A percentile compares a stretch with the other conserved stretches of the same genome.
These are phyloP conservation scores for Leishmania major DNA, from an alignment of 208 protist species.

Conservation along the genomic window DNA sequence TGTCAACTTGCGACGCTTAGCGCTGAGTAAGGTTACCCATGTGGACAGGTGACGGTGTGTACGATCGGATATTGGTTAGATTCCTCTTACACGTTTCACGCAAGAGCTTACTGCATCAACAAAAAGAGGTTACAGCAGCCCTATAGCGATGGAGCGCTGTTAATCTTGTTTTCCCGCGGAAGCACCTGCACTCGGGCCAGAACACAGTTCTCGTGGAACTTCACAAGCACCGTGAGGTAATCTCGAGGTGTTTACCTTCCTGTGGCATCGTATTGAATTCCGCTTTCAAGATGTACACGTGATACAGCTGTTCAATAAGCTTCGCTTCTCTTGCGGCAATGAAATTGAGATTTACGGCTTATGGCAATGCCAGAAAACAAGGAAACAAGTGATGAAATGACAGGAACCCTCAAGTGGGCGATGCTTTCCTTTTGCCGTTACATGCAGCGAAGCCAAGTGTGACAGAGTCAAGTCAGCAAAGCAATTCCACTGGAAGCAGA, in stretches of 20 bases:
- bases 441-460: neutral
- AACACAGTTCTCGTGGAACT: neutral
- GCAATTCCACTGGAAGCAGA: neutral
- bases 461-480: neutral
- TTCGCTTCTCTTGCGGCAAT: neutral
- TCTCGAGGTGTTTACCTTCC: neutral
- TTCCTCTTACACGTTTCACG: neutral
- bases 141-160: neutral
- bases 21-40: neutral
- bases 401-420: neutral
- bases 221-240: neutral
- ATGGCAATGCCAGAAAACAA: neutral
- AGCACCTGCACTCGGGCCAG: neutral
- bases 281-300: neutral
- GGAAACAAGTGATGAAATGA: neutral
- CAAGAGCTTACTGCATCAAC: neutral
- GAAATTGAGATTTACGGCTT: neutral
- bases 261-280: neutral
- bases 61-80: neutral
- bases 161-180: neutral
- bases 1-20: neutral
- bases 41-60: neutral
- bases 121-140: neutral
- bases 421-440: neutral
- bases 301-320: neutral